phyloP scores from a whole-genome alignment of 2,329 filamentous ascomycete species.

The Talaromyces piceae region DNA sequence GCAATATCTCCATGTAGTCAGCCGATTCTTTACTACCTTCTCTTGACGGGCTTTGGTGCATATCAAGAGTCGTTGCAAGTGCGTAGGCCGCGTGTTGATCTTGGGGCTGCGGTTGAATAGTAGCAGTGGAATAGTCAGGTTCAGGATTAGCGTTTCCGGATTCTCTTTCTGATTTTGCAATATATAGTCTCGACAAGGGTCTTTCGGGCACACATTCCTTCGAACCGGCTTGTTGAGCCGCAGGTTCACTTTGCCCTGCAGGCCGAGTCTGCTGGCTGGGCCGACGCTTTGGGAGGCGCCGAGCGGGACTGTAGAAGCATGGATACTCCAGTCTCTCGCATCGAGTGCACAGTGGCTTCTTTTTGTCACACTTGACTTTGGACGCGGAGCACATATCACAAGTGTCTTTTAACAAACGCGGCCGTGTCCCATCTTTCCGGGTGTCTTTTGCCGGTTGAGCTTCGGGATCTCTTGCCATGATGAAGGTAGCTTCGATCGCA shows the following conservation, averaged over 20 bases:
- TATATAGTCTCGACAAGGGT: not conserved
- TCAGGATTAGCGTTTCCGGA: not conserved
- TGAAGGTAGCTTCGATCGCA: not conserved
- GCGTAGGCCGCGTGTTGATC: not conserved
- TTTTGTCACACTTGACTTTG: conserved; percentile 15
- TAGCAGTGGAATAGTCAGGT: not conserved
- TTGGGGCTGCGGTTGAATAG: not conserved
- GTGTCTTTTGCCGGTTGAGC: not conserved
- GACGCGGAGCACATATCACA: conserved; percentile 16
- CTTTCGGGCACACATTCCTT: not conserved
- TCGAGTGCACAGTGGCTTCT: conserved; percentile 14
- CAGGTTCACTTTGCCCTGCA: not conserved
- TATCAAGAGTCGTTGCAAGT: not conserved
- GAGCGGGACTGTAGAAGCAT: conserved; percentile 19
- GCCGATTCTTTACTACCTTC: not conserved
- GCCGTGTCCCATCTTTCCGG: not conserved
- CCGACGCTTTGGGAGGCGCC: conserved; percentile 2
- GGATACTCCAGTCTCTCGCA: conserved; percentile 16
- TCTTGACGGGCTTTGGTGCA: not conserved
- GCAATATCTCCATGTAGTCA: not conserved
- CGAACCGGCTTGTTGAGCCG: not conserved
- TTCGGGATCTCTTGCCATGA: not conserved
- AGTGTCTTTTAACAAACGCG: not conserved
- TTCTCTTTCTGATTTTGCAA: not conserved
- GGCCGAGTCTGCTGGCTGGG: not conserved